Evolutionary conservation across 2,329 filamentous ascomycete genomes (phyloP), one percentile per base, ranked within the genome.

Genomic region (Hypoxylon sp.): DNA sequence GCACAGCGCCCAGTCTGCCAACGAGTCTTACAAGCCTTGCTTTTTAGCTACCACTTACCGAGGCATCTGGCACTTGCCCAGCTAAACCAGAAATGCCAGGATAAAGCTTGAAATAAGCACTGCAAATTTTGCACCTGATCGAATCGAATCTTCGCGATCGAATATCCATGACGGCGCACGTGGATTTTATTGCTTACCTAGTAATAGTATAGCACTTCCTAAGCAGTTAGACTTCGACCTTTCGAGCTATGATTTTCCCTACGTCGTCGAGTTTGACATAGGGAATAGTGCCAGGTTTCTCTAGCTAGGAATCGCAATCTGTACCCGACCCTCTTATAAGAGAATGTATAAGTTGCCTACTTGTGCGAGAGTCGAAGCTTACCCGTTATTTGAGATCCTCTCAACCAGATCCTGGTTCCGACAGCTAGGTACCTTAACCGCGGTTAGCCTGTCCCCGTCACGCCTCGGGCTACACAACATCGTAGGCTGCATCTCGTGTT

Each of bases 401-500:
- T 22, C 9, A 40, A 18, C 16, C 22, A 6, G 26, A 11, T 33
- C 52, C 46, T n/a, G 32, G 33, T 28, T 7, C 20, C 54, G 49
- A 58, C 14, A 32, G 20, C 22, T 14, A 28, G 22, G n/a, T n/a
- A n/a, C n/a, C n/a, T n/a, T n/a, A n/a, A n/a, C n/a, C n/a, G n/a
- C n/a, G n/a, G 18, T 18, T 22, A 42, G 20, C 38, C 28, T 46
- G 42, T 28, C n/a, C 16, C 36, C 30, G 42, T 38, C 26, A 42
- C 12, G 5, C n/a, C 40, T 62, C 53, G 40, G 54, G 65, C 48
- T 62, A 65, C 54, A 65, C 61, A 36, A 20, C 57, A 44, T 62
- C 44, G 2, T 20, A 36, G 24, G 26, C 55, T 55, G 18, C 44
- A 63, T 30, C 44, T 49, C 30, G 46, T 56, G 36, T 61, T 42